A percentile compares a stretch with the other conserved stretches of the same genome.
phyloP scores from a whole-genome alignment of 1,284 basidiomycete species.

The Tetrapyrgos nigripes region DNA sequence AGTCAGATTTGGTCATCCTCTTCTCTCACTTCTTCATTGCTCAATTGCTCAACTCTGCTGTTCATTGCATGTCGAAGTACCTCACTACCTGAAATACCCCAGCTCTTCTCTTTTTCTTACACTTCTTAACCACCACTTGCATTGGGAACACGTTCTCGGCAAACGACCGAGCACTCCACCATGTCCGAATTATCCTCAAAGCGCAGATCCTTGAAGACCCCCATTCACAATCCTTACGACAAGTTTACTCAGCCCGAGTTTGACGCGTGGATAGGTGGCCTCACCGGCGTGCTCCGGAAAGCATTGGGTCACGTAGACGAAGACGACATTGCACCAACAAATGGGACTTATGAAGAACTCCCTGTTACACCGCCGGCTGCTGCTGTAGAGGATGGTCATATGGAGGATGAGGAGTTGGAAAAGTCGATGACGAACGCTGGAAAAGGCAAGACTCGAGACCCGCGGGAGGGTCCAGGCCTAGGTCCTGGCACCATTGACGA shows the following conservation, averaged over 20 bases:
- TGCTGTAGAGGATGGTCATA: slow-evolving; percentile 21
- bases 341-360: background rate
- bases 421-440: slow-evolving; percentile 13
- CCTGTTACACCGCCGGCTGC: background rate
- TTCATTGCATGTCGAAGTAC: too few species aligned
- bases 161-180: too few species aligned
- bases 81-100: background rate
- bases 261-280: slow-evolving; percentile 69
- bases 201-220: slow-evolving; percentile 33
- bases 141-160: too few species aligned
- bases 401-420: slow-evolving; percentile 26
- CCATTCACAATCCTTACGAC: slow-evolving; percentile 73
- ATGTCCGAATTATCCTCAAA: slow-evolving; percentile 1
- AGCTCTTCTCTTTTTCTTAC: background rate
- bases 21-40: too few species aligned
- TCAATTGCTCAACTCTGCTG: too few species aligned
- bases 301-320: slow-evolving; percentile 56
- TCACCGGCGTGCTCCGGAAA: slow-evolving; percentile 58
- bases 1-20: too few species aligned
- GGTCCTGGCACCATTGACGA: slow-evolving; percentile 43
- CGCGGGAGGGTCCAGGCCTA: slow-evolving; percentile 60
- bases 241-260: slow-evolving; percentile 71
- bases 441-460: slow-evolving; percentile 69
- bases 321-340: slow-evolving; percentile 12
- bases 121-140: background rate